Evolutionary conservation across 306 rosid genomes (phyloP).

Genomic region (Citrullus amarus): DNA sequence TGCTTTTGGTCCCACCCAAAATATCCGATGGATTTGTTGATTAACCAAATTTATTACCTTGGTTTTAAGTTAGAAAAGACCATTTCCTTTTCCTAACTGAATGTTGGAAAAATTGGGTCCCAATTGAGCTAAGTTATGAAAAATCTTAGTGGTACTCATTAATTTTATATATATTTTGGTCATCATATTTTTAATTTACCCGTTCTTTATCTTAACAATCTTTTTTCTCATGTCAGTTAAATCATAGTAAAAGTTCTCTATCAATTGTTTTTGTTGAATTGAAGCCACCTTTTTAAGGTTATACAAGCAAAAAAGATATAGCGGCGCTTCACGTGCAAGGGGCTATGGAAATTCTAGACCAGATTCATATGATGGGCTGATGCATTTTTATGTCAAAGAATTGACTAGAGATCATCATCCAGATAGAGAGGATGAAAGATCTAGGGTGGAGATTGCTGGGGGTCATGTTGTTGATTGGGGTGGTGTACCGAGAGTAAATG

Average conservation of each 20-base stretch:
- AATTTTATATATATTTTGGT: background rate
- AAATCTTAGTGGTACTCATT: background rate
- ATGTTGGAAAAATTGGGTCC: background rate
- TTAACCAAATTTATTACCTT: background rate
- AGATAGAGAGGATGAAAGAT: constrained; percentile 79
- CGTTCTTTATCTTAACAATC: background rate
- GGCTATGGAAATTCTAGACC: constrained; percentile 37
- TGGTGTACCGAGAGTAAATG: constrained; percentile 83
- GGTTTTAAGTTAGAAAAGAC: background rate
- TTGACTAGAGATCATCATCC: constrained; percentile 95
- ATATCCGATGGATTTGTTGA: background rate
- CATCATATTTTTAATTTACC: background rate
- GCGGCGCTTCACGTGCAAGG: constrained; percentile 42
- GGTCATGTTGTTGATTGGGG: constrained; percentile 80
- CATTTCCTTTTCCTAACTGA: background rate
- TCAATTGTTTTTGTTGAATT: constrained; percentile 23
- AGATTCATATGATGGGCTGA: constrained; percentile 41
- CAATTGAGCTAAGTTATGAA: background rate
- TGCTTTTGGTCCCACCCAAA: background rate
- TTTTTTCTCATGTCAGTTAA: constrained; percentile 5
- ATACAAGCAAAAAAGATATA: constrained; percentile 52
- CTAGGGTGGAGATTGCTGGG: constrained; percentile 88
- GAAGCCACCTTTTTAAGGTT: constrained; percentile 61
- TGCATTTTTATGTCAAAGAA: constrained; percentile 67
- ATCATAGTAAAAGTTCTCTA: constrained; percentile 9